Percentiles rank a stretch among this genome's conserved stretches.
phyloP scores from a whole-genome alignment of 192 early-diverging fungal genomes.

The Coemansia sp. region DNA sequence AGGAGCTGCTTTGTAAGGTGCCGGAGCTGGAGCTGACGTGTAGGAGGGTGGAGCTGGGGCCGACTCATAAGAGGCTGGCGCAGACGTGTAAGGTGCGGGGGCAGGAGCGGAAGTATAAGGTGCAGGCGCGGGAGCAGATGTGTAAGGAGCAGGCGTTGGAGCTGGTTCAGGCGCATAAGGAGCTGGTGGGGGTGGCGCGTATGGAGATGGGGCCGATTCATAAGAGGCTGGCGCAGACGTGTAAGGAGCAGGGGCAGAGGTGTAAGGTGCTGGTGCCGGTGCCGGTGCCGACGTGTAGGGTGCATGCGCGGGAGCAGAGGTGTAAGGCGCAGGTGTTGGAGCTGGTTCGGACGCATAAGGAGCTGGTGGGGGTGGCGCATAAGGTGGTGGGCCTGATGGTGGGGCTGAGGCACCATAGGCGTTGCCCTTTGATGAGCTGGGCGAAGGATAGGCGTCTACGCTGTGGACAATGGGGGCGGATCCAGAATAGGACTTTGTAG shows the following conservation, averaged over 20 bases:
- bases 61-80: not conserved
- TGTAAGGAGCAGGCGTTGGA: slow-evolving; percentile 13
- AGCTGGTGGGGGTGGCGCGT: not conserved
- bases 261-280: not conserved
- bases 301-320: not conserved
- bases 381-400: not conserved
- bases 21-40: not conserved
- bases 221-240: not conserved
- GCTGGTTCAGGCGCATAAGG: not conserved
- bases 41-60: not conserved
- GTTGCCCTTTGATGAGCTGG: not conserved
- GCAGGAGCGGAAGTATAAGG: not conserved
- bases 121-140: not conserved
- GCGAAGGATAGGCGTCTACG: not conserved
- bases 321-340: not conserved
- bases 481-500: not conserved
- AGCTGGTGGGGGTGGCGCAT: not conserved
- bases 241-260: not conserved
- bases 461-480: not conserved
- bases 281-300: not conserved
- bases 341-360: not conserved
- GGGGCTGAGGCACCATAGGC: slow-evolving; percentile 7
- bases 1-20: slow-evolving; percentile 9
- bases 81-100: not conserved
- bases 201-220: not conserved